Evolutionary conservation across 257 asterid species (phyloP).

Genomic region (Coffea canephora): DNA sequence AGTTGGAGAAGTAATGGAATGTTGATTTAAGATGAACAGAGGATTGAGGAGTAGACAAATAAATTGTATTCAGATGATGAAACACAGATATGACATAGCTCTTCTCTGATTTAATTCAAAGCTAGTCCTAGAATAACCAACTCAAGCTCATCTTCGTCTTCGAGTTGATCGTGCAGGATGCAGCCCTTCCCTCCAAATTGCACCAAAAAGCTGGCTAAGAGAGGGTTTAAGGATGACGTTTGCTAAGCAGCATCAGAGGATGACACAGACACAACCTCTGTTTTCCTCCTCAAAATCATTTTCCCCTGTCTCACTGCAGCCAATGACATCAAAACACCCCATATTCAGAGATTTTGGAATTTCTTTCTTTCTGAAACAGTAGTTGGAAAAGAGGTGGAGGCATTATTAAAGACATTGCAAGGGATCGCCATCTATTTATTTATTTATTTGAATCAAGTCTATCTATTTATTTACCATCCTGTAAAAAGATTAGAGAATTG

Average conservation of each 20-base stretch:
- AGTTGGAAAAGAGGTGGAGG: background rate
- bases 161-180: conserved; percentile 10
- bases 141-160: background rate
- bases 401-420: background rate
- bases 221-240: background rate
- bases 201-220: background rate
- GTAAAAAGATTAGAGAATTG: background rate
- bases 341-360: background rate
- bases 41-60: background rate
- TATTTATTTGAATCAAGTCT: background rate
- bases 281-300: conserved; percentile 59
- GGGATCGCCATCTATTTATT: background rate
- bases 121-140: background rate
- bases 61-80: background rate
- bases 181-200: background rate
- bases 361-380: background rate
- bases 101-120: background rate
- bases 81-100: background rate
- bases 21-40: conserved; percentile 3
- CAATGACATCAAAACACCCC: conserved; percentile 3
- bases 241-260: conserved; percentile 49
- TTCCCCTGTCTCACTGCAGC: conserved; percentile 61
- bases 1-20: background rate
- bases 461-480: background rate
- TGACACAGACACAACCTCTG: conserved; percentile 60